Evolutionary conservation across 495 filamentous ascomycete genomes (phyloP).

Genomic region (Diplogelasinospora grovesii): DNA sequence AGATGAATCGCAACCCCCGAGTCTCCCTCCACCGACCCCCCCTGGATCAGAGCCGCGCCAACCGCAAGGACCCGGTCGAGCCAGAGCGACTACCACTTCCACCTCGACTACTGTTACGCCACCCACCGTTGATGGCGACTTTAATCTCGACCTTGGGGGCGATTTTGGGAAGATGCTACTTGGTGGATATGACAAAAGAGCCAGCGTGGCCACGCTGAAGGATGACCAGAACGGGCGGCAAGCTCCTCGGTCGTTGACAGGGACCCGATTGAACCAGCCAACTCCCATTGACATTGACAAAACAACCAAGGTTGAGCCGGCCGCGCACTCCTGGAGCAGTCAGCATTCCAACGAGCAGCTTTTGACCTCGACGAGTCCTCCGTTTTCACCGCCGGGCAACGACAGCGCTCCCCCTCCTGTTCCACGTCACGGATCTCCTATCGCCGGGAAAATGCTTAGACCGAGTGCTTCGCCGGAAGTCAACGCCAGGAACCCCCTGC

Average conservation of each 20-base stretch:
- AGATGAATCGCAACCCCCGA: conserved; percentile 32
- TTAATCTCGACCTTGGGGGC: conserved; percentile 50
- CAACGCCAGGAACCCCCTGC: conserved; percentile 40
- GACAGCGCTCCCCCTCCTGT: conserved; percentile 26
- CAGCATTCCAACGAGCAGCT: conserved; percentile 59
- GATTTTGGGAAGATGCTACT: conserved; percentile 68
- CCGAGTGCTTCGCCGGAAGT: conserved; percentile 26
- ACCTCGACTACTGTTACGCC: conserved; percentile 62
- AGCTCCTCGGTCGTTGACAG: conserved; percentile 30
- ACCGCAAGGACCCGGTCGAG: conserved; percentile 28
- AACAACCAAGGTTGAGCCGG: conserved; percentile 47
- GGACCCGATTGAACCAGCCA: conserved; percentile 39
- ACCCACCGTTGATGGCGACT: conserved; percentile 56
- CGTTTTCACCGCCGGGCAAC: conserved; percentile 20
- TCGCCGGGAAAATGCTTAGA: conserved; percentile 8
- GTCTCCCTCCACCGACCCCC: conserved; percentile 28
- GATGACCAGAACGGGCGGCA: conserved; percentile 24
- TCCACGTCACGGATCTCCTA: conserved; percentile 25
- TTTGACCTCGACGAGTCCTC: conserved; percentile 37
- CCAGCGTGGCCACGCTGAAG: conserved; percentile 39
- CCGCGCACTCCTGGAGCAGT: conserved; percentile 64
- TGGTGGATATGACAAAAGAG: conserved; percentile 48
- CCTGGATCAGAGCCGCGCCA: conserved; percentile 21
- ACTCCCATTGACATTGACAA: conserved; percentile 54
- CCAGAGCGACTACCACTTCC: conserved; percentile 41